phyloP scores from a whole-genome alignment of 2,329 filamentous ascomycete species.

The Calonectria leucothoes region DNA sequence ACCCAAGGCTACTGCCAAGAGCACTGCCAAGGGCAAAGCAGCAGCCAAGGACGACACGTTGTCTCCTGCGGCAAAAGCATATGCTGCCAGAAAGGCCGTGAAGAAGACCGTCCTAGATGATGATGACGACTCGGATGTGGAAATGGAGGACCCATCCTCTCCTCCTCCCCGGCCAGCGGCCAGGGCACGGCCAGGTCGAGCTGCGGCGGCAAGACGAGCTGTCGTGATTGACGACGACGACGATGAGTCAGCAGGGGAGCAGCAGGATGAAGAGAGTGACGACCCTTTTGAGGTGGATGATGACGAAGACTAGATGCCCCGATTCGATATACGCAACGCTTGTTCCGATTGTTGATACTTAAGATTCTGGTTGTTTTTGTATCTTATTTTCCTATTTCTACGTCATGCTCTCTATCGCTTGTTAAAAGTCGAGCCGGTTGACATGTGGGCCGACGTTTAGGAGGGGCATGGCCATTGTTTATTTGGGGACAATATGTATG shows the following conservation, averaged over 20 bases:
- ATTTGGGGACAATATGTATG: slow-evolving; percentile 12
- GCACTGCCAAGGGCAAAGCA: slow-evolving; percentile 36
- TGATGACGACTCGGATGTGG: slow-evolving; percentile 56
- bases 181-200: slow-evolving; percentile 58
- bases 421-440: neutral
- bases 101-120: slow-evolving; percentile 52
- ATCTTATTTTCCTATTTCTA: neutral
- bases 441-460: neutral
- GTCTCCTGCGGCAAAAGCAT: slow-evolving; percentile 62
- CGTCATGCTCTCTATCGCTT: neutral
- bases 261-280: slow-evolving; percentile 54
- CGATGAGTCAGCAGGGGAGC: slow-evolving; percentile 42
- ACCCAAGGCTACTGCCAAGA: slow-evolving; percentile 56
- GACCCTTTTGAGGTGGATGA: slow-evolving; percentile 62
- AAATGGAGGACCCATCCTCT: slow-evolving; percentile 51
- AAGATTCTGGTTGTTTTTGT: slow-evolving; percentile 1
- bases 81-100: slow-evolving; percentile 62
- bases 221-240: slow-evolving; percentile 54
- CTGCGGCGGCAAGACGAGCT: slow-evolving; percentile 53
- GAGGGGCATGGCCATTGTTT: neutral
- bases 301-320: slow-evolving; percentile 46
- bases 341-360: neutral
- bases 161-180: slow-evolving; percentile 55
- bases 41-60: slow-evolving; percentile 52
- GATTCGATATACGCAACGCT: neutral